These are phyloP conservation scores for Chaetomiaceae sp. DNA, from an alignment of 2,329 filamentous ascomycete species.

Conservation along the genomic window DNA sequence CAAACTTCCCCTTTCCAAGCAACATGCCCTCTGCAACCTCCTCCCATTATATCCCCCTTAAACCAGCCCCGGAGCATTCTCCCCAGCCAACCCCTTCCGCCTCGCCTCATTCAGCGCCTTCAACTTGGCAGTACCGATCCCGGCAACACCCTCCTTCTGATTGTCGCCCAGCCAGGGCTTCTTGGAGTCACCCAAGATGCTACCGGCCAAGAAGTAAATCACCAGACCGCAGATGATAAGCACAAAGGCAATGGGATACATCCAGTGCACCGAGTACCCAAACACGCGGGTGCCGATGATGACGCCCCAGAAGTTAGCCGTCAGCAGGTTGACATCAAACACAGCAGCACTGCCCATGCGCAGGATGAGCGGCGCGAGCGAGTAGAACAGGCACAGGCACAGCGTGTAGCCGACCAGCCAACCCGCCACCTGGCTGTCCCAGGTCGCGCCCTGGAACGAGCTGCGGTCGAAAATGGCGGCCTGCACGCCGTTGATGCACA, in stretches of 20 bases:
- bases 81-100: slow-evolving; percentile 30
- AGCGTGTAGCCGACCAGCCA: slow-evolving; percentile 90
- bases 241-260: slow-evolving; percentile 95
- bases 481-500: slow-evolving; percentile 86
- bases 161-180: slow-evolving; percentile 92
- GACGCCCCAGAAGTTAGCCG: slow-evolving; percentile 94
- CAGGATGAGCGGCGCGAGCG: slow-evolving; percentile 77
- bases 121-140: slow-evolving; percentile 78
- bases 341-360: slow-evolving; percentile 88
- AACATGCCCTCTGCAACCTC: background rate
- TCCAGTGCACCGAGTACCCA: slow-evolving; percentile 69
- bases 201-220: slow-evolving; percentile 80
- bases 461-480: slow-evolving; percentile 84
- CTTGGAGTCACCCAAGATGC: slow-evolving; percentile 74
- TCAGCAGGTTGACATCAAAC: slow-evolving; percentile 92
- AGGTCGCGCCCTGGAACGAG: slow-evolving; percentile 59
- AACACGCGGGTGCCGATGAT: slow-evolving; percentile 89
- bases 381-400: slow-evolving; percentile 78
- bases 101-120: slow-evolving; percentile 58
- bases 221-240: slow-evolving; percentile 81
- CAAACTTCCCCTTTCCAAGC: background rate
- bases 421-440: slow-evolving; percentile 64
- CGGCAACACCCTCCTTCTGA: slow-evolving; percentile 74
- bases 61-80: slow-evolving; percentile 30
- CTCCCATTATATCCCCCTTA: slow-evolving; percentile 32